Base-by-base conservation (phyloP, 148 eudicot species). In the Vaccinium corymbosum region DNA sequence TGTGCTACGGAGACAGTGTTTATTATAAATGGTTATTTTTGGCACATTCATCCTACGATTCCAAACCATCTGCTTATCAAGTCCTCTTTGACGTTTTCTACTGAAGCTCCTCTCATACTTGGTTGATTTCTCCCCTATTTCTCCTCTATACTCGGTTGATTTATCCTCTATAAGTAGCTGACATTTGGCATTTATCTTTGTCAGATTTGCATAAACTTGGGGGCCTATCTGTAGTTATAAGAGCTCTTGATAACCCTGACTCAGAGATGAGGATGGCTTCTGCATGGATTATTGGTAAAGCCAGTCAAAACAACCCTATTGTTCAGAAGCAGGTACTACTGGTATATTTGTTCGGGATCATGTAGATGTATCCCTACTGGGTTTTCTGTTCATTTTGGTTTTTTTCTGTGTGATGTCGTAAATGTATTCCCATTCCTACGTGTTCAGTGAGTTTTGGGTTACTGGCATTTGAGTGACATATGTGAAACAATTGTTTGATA, bases 211-310 rank as follows among this genome's bases (percentile, higher is more conserved):
- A 90, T 87, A 94, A 93, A 88, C 89, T 96, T 76, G 98, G 98
- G 61, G 98, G 98, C 42, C 92, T 94, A 79, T 89, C 84, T 82
- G 94, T 89, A 68, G 86, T 96, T 79, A 84, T 90, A 55, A 83
- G 84, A 87, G 89, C 88, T 85, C 95, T 96, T 81, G 91, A 89
- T 85, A 87, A 87, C 83, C 70, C 87, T 57, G 92, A 90, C 55
- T 85, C 90, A 80, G 91, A 89, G 80, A 92, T 91, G 61, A 93
- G 98, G 89, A 91, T 87, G 76, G 90, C 85, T 88, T 90, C 94
- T 81, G 98, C 98, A 52, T 94, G 97, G 97, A 87, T 96, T 80
- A 85, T 96, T 86, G 98, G 98, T 29, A 93, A 88, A 89, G 98
- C 98, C 64, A 84, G 94, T 85, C 98, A 96, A 90, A 96, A 94